Conservation (phyloP, 1,284 basidiomycete genomes). For the Fistulinella cinereoalba region DNA sequence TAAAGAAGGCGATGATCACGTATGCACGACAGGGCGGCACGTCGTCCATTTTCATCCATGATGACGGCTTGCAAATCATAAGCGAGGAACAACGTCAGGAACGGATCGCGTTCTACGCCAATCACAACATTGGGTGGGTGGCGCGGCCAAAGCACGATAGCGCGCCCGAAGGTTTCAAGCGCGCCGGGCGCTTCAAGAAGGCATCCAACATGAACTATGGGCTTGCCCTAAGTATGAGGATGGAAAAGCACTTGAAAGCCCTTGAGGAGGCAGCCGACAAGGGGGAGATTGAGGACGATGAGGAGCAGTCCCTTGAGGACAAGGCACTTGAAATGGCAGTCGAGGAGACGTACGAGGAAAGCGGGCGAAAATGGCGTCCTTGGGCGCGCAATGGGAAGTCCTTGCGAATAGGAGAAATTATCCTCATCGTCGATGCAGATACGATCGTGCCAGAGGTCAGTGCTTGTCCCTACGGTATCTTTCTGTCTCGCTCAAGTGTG, state of each 20-base stretch:
- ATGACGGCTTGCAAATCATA: constrained; percentile 73
- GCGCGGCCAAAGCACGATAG: constrained; percentile 69
- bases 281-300: constrained; percentile 31
- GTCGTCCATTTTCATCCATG: constrained; percentile 71
- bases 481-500: constrained; percentile 59
- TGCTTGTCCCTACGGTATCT: not conserved
- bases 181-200: constrained; percentile 88
- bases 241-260: constrained; percentile 66
- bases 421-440: constrained; percentile 76
- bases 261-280: constrained; percentile 42
- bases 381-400: constrained; percentile 64
- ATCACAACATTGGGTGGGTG: constrained; percentile 82
- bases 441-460: constrained; percentile 69
- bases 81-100: constrained; percentile 58
- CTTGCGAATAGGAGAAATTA: constrained; percentile 60
- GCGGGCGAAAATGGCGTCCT: constrained; percentile 51
- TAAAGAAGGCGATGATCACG: constrained; percentile 85
- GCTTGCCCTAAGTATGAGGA: constrained; percentile 67
- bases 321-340: constrained; percentile 60
- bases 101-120: constrained; percentile 72
- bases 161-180: constrained; percentile 57
- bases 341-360: constrained; percentile 64
- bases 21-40: constrained; percentile 82
- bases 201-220: constrained; percentile 90
- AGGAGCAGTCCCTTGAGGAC: constrained; percentile 50